Evolutionary conservation across 1,139 yeast species (phyloP), one percentile per base, ranked within the genome.

Genomic region (Suhomyces taliae): DNA sequence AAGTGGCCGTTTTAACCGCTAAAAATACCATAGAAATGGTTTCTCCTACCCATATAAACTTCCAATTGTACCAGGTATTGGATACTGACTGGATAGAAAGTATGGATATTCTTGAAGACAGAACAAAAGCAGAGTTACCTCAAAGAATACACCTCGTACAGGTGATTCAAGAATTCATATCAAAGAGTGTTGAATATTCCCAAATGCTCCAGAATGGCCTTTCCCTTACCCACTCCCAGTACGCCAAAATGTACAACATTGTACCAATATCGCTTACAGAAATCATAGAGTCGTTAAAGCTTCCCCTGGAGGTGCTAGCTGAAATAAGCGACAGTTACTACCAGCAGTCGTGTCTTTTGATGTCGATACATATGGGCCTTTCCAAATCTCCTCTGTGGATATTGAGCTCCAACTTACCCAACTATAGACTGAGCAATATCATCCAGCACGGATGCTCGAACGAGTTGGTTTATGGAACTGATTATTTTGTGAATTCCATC

Each of bases 11-110:
- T 1, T 56, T 75, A 35, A 65, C 70, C n/a, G 41, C 54, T 6
- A 57, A 61, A n/a, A 73, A 73, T 49, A 64, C 61, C 26, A 47
- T 71, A 4, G 52, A 55, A 4, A 46, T 56, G 7, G 66, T 73
- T 0, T 47, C 63, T 15, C 61, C 75, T 3, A 55, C 55, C 11
- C 51, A 62, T 41, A 51, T 72, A 8, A 61, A 62, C 4, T 58
- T 69, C 40, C 75, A 70, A 39, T 51, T 64, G 14, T 58, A 57
- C 47, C 55, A 58, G 35, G 65, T 70, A 0, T 34, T 71, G 2
- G 59, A 62, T 27, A 39, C 55, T 1, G 60, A 54, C 0, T 62
- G 64, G 61, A 45, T 70, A 1, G 34, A 39, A 6, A 48, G 53
- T 2, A 43, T 60, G 37, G 43, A 52, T 1, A 52, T 72, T 1